Conservation (phyloP, 805 yeast species). For the Ogataea pignaliae region DNA sequence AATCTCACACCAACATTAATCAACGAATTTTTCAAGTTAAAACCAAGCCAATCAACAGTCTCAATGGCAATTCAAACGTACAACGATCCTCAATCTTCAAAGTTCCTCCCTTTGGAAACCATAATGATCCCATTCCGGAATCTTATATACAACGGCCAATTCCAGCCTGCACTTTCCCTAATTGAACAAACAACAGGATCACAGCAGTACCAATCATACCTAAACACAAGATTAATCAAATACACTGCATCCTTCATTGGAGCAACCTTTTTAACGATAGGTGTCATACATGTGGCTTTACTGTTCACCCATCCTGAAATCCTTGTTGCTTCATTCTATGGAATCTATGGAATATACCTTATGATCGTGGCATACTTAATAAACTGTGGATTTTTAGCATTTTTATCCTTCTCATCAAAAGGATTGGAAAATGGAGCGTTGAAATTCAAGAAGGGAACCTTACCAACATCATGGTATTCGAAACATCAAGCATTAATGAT, state of each 20-base stretch:
- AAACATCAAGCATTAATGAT: constrained; percentile 67
- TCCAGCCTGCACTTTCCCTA: constrained; percentile 50
- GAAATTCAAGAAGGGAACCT: constrained; percentile 62
- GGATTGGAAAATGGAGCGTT: constrained; percentile 48
- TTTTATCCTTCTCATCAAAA: constrained; percentile 40
- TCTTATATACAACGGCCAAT: constrained; percentile 54
- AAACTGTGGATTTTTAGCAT: constrained; percentile 43
- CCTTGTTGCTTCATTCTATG: constrained; percentile 30
- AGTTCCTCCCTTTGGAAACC: constrained; percentile 30
- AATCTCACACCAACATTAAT: constrained; percentile 18
- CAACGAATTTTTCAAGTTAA: constrained; percentile 17
- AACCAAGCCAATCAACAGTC: constrained; percentile 23
- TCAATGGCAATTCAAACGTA: constrained; percentile 22
- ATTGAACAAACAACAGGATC: constrained; percentile 61
- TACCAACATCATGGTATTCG: constrained; percentile 57
- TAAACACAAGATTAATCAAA: constrained; percentile 24
- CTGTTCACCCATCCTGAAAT: constrained; percentile 31
- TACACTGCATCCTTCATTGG: constrained; percentile 40
- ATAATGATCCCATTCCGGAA: constrained; percentile 63
- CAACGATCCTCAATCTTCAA: constrained; percentile 12
- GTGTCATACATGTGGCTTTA: constrained; percentile 44
- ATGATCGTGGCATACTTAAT: constrained; percentile 46
- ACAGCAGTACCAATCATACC: constrained; percentile 39
- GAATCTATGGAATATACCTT: constrained; percentile 38
- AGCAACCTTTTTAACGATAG: constrained; percentile 36